Evolutionary conservation across 2,329 filamentous ascomycete genomes (phyloP).

Genomic region (Teratosphaeriaceae sp.): DNA sequence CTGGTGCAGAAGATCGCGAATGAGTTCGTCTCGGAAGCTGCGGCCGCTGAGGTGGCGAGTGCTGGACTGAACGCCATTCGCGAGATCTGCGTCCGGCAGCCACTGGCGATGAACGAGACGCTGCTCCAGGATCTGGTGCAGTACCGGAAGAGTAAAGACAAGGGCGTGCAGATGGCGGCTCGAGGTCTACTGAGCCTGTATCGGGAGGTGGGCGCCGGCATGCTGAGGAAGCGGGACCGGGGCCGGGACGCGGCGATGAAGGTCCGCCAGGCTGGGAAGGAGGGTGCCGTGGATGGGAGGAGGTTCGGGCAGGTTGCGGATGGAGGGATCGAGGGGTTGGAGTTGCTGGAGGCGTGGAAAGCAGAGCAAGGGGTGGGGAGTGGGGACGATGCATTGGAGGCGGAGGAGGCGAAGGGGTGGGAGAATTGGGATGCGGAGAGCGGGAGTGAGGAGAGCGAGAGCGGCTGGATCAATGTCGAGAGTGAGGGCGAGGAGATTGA

Average conservation of each 20-base stretch:
- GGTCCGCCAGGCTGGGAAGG: conserved; percentile 59
- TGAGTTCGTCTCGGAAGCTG: conserved; percentile 94
- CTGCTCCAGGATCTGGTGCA: conserved; percentile 92
- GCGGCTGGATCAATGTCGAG: conserved; percentile 88
- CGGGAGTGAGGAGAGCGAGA: conserved; percentile 62
- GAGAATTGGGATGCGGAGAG: conserved; percentile 57
- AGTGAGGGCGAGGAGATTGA: conserved; percentile 72
- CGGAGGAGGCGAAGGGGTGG: conserved; percentile 47
- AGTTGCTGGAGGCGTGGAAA: conserved; percentile 89
- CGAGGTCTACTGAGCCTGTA: conserved; percentile 87
- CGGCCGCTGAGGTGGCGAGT: conserved; percentile 81
- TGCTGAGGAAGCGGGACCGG: conserved; percentile 82
- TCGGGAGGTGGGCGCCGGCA: conserved; percentile 80
- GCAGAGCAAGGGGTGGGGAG: conserved; percentile 72
- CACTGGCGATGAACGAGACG: conserved; percentile 92
- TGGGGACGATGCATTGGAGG: too few species aligned
- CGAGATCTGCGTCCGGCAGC: conserved; percentile 87
- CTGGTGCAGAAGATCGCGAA: conserved; percentile 93
- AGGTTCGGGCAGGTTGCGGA: conserved; percentile 69
- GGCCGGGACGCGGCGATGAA: conserved; percentile 87
- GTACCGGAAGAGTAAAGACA: conserved; percentile 96
- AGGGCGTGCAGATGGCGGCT: conserved; percentile 98
- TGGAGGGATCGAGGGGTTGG: conserved; percentile 88
- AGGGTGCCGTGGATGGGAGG: conserved; percentile 46
- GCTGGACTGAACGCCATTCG: conserved; percentile 92